A percentile compares a stretch with the other conserved stretches of the same genome.
Evolutionary conservation across 768 basidiomycete species (phyloP).

Genomic region (Gymnopilus junonius): DNA sequence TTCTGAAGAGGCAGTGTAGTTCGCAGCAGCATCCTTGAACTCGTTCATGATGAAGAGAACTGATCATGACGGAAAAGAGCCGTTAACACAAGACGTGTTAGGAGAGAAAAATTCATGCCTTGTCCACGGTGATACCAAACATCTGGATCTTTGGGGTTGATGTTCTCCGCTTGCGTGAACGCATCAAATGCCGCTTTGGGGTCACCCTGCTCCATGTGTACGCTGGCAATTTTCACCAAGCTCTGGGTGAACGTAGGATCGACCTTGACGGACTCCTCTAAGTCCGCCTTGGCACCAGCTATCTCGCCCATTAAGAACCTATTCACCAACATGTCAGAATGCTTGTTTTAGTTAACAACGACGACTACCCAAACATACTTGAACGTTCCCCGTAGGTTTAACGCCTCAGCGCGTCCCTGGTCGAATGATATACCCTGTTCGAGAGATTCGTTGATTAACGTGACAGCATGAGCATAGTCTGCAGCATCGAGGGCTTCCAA

Average conservation of each 20-base stretch:
- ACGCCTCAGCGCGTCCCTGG: constrained; percentile 79
- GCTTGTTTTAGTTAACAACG: too few species aligned
- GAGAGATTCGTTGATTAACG: constrained; percentile 82
- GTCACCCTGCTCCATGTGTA: constrained; percentile 95
- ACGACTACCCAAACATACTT: constrained; percentile 66
- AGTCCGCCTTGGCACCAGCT: constrained; percentile 79
- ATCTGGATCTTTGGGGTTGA: constrained; percentile 87
- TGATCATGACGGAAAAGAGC: constrained; percentile 34
- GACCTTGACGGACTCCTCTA: constrained; percentile 75
- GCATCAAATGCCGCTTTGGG: constrained; percentile 82
- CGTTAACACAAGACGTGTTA: background rate
- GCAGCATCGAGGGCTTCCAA: constrained; percentile 83
- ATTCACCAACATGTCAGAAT: background rate
- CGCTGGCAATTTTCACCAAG: constrained; percentile 95
- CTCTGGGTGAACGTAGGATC: constrained; percentile 78
- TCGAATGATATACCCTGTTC: constrained; percentile 85
- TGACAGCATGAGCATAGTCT: constrained; percentile 82
- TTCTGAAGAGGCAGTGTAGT: constrained; percentile 89
- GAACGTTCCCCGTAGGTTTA: constrained; percentile 96
- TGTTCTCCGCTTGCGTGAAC: constrained; percentile 87
- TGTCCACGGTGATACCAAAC: constrained; percentile 99
- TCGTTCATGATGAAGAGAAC: constrained; percentile 96
- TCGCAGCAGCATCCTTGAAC: constrained; percentile 81
- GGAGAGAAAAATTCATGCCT: constrained; percentile 49
- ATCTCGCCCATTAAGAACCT: constrained; percentile 92